Evolutionary conservation across 2,329 filamentous ascomycete species (phyloP), one percentile per base, ranked within the genome.

Genomic region (Cercospora citrullina): DNA sequence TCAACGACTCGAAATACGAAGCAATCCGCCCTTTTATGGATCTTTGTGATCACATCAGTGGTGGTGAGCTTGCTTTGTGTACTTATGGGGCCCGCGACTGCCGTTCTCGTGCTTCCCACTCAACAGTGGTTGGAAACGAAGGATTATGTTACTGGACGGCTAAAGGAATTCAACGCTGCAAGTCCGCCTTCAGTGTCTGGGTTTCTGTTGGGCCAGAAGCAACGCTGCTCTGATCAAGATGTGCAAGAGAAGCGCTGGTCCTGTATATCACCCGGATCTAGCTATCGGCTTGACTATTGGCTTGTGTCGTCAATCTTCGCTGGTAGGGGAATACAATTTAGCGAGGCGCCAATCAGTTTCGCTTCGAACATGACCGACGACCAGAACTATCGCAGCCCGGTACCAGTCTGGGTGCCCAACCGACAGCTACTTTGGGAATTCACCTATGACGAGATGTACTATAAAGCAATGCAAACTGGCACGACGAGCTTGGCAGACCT

Each of bases 41-140:
- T 23, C 21, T 28, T 53, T 10, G 48, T 53, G 23, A 53, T 53
- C 21, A 53, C 21, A 26, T 53, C 23, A 16, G 48, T 53, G 23
- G 12, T 53, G 14, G 48, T 53, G 12, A 53, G 48, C 48, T 23
- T 53, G 23, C 48, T 53, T 28, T 53, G 48, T 53, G 48, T 53
- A 2, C 48, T 53, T 23, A 53, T 53, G 48, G 48, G 21, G 67
- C 75, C 76, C 16, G 72, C 74, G 5, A 72, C 71, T 12, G 75
- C 76, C 12, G 75, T 77, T 1, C 63, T 77, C 7, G 71, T 74
- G 6, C 63, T 77, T 1, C 76, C 75, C 2, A 72, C 68, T n/a
- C 58, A 76, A 42, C 69, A 74, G 33, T 76, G 72, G 73, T 36
- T 74, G 10, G 65, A 72, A 7, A 68, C 70, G 12, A 45, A 60